Evolutionary conservation across 805 yeast species (phyloP).

Genomic region (Wickerhamomyces mucosus): DNA sequence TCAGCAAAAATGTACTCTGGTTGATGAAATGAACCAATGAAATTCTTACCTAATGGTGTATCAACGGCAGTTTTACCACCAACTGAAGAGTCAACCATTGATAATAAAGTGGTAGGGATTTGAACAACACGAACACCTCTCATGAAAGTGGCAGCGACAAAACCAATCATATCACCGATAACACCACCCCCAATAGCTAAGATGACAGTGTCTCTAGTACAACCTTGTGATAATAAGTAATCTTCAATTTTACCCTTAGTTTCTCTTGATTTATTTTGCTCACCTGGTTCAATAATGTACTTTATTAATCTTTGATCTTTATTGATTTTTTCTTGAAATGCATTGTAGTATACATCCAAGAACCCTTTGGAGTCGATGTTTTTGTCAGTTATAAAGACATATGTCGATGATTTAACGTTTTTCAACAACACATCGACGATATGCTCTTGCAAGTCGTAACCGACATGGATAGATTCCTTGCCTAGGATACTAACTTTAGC

Average conservation of each 20-base stretch:
- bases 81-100: slow-evolving; percentile 97
- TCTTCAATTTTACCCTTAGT: slow-evolving; percentile 94
- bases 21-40: slow-evolving; percentile 97
- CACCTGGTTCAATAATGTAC: slow-evolving; percentile 85
- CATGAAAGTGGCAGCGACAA: slow-evolving; percentile 99
- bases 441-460: slow-evolving; percentile 69
- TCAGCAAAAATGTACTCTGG: slow-evolving; percentile 85
- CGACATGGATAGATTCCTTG: slow-evolving; percentile 78
- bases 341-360: slow-evolving; percentile 35
- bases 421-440: slow-evolving; percentile 58
- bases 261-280: slow-evolving; percentile 75
- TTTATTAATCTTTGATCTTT: slow-evolving; percentile 54
- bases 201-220: slow-evolving; percentile 93
- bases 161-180: slow-evolving; percentile 98
- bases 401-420: slow-evolving; percentile 73
- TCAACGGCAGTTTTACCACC: slow-evolving; percentile 99
- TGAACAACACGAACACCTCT: slow-evolving; percentile 93
- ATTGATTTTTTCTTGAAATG: slow-evolving; percentile 37
- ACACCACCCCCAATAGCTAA: slow-evolving; percentile 98
- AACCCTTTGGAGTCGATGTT: slow-evolving; percentile 65
- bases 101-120: slow-evolving; percentile 83
- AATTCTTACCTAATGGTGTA: slow-evolving; percentile 91
- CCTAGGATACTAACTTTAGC: slow-evolving; percentile 71
- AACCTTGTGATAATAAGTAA: slow-evolving; percentile 68
- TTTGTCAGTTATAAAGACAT: slow-evolving; percentile 82